Base-by-base conservation (phyloP, 306 rosid genomes). In the Elaeagnus macrophylla region DNA sequence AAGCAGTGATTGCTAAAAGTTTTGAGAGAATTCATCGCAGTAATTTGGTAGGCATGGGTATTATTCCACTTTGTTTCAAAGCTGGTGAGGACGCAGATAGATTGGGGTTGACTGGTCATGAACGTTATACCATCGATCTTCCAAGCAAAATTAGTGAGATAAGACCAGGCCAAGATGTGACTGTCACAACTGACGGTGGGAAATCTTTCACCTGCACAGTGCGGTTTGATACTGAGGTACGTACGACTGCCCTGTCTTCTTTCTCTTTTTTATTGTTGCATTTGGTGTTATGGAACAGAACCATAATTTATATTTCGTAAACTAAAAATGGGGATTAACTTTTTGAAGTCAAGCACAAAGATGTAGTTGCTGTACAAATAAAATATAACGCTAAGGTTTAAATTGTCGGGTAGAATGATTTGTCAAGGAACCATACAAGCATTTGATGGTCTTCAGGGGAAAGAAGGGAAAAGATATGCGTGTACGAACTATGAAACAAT, bases 11-110 rank as follows among this genome's bases (percentile, higher is more conserved):
- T 53, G 83, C 94, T 20, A 90, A 86, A 61, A 90, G 95, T 70
- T 86, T 86, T 12, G 91, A 86, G 77, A 86, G 91, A 71, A 90
- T 90, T 70, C 97, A 90, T 67, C 94, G 94, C 61, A 86, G 95
- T 67, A 90, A 90, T 64, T 75, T 90, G 79, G 97, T 86, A 7
- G 97, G 97, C 43, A 86, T 90, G 94, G 95, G 97, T 16, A 78
- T 90, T 56, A 61, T 86, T 64, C 97, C 97, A 46, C 93, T 86
- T 48, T 86, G 95, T 57, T 90, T 77, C 84, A 90, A 90, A 79
- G 39, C 86, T 1, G 84, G 91, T 7, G 91, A 90, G 74, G 97
- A 90, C 67, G 88, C 94, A 3, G 94, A 90, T 12, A 63, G 84
- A 13, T 71, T 86, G 9, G 91, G 97, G 59, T 76, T 90, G 82